Conservation (phyloP, 1,284 basidiomycete genomes). For the Cryptococcus wingfieldii region DNA sequence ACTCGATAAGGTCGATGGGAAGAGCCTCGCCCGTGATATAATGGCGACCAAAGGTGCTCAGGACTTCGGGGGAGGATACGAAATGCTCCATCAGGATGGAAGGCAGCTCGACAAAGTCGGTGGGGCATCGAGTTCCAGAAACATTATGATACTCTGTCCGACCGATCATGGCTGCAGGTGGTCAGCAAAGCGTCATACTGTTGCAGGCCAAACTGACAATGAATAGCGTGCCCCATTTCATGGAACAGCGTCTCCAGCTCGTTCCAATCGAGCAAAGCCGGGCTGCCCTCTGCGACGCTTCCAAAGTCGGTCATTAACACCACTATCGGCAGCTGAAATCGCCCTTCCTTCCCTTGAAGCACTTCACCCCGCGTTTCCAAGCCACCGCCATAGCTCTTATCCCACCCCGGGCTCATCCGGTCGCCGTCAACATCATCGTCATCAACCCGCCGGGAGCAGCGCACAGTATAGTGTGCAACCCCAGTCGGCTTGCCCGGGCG, state of each 20-base stretch:
- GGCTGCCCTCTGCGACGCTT: constrained; percentile 55
- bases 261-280: constrained; percentile 81
- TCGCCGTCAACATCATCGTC: constrained; percentile 78
- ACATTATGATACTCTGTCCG: constrained; percentile 97
- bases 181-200: neutral
- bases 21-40: constrained; percentile 62
- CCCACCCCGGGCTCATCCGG: constrained; percentile 40
- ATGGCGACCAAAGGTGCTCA: constrained; percentile 66
- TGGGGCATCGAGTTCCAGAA: constrained; percentile 92
- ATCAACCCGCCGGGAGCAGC: constrained; percentile 87
- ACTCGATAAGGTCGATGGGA: constrained; percentile 57
- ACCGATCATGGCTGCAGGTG: constrained; percentile 76
- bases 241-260: constrained; percentile 95
- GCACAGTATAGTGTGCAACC: constrained; percentile 95
- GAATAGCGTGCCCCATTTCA: constrained; percentile 99
- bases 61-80: constrained; percentile 75
- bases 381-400: constrained; percentile 32
- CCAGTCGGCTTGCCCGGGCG: constrained; percentile 72
- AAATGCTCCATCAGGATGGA: constrained; percentile 98
- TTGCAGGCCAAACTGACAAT: constrained; percentile 64
- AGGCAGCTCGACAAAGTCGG: constrained; percentile 95
- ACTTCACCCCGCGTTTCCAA: constrained; percentile 38
- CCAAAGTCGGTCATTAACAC: constrained; percentile 88
- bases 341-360: constrained; percentile 57
- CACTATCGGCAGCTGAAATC: constrained; percentile 84